phyloP scores from a whole-genome alignment of 441 rosid genomes.

The Raphanus hybrid region DNA sequence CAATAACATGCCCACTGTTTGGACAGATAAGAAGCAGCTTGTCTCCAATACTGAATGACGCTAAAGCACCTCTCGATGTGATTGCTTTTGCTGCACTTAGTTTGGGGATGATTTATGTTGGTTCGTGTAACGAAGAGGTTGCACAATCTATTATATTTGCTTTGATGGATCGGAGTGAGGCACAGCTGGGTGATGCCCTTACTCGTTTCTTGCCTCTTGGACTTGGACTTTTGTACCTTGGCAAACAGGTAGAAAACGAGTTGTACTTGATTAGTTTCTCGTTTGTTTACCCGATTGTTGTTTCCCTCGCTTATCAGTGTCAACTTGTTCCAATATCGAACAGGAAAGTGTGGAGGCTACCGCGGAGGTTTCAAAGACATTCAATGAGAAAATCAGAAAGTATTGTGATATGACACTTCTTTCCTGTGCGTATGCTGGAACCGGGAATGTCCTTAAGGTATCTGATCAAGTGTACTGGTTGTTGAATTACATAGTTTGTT shows the following conservation, averaged over 20 bases:
- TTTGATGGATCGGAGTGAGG: slow-evolving; percentile 77
- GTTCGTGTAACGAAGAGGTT: slow-evolving; percentile 94
- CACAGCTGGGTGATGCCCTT: slow-evolving; percentile 83
- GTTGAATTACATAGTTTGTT: slow-evolving; percentile 24
- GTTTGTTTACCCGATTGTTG: slow-evolving; percentile 20
- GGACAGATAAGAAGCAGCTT: slow-evolving; percentile 67
- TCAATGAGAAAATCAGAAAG: slow-evolving; percentile 83
- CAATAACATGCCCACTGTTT: slow-evolving; percentile 27
- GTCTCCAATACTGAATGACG: slow-evolving; percentile 72
- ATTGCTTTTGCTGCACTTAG: slow-evolving; percentile 88
- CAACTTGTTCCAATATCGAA: slow-evolving; percentile 28
- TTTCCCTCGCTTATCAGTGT: slow-evolving; percentile 29
- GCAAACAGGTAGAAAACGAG: slow-evolving; percentile 76
- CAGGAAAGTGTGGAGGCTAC: slow-evolving; percentile 95
- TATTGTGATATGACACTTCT: slow-evolving; percentile 88
- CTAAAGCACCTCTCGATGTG: slow-evolving; percentile 82
- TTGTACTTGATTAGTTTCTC: slow-evolving; percentile 10
- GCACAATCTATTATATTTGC: slow-evolving; percentile 89
- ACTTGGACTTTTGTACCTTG: slow-evolving; percentile 93
- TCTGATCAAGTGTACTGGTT: slow-evolving; percentile 24
- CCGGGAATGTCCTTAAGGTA: slow-evolving; percentile 97
- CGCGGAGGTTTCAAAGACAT: slow-evolving; percentile 86
- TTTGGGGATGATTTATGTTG: slow-evolving; percentile 88
- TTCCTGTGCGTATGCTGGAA: slow-evolving; percentile 98
- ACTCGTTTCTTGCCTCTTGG: slow-evolving; percentile 86